Conservation (phyloP, 306 rosid species). For the Sicyos baderoa region DNA sequence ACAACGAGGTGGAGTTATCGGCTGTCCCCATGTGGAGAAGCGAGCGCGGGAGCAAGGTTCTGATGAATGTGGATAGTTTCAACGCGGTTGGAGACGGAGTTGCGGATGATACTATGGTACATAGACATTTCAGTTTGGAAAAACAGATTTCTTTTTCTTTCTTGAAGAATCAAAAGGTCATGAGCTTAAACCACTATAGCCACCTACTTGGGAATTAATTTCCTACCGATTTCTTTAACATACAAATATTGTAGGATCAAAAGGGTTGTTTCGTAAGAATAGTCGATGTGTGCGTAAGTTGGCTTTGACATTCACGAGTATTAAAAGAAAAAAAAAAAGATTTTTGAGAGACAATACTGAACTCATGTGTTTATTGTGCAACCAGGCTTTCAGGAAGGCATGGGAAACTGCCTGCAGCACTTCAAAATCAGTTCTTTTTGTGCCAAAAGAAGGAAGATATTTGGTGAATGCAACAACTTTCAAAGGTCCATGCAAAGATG, state of each 20-base stretch:
- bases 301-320: too few species aligned
- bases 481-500: conserved; percentile 68
- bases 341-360: conserved; percentile 5
- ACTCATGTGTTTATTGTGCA: conserved; percentile 25
- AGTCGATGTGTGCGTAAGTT: too few species aligned
- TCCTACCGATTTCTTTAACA: too few species aligned
- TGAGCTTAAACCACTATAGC: too few species aligned
- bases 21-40: conserved; percentile 62
- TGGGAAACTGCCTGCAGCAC: conserved; percentile 78
- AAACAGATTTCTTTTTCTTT: not conserved
- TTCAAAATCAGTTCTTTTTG: conserved; percentile 58
- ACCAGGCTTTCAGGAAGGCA: conserved; percentile 73
- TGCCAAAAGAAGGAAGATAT: conserved; percentile 66
- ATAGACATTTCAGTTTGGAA: not conserved
- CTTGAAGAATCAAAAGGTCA: too few species aligned
- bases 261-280: too few species aligned
- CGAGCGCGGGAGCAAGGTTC: conserved; percentile 74
- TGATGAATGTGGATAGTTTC: conserved; percentile 62
- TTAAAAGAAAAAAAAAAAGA: too few species aligned
- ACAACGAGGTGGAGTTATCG: conserved; percentile 30
- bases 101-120: conserved; percentile 81
- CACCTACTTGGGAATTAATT: too few species aligned
- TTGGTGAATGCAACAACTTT: conserved; percentile 78
- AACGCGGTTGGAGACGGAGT: conserved; percentile 86
- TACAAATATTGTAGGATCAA: too few species aligned